Evolutionary conservation across 441 rosid species (phyloP).

Genomic region (Croton setiger): DNA sequence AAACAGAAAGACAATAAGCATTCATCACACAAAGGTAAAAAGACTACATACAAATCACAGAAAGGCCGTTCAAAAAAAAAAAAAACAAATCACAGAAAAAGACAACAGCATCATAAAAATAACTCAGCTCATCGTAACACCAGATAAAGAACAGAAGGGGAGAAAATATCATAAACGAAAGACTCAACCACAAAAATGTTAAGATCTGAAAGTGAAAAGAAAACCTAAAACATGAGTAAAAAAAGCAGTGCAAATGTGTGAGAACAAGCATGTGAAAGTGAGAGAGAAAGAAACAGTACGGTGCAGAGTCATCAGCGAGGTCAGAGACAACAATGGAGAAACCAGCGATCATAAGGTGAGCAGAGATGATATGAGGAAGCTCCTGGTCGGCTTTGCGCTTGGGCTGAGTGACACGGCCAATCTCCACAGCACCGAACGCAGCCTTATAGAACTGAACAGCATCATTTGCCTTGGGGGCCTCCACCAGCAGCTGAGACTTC

Average conservation of each 20-base stretch:
- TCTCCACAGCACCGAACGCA: constrained; percentile 72
- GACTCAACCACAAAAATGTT: background rate
- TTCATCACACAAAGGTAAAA: too few species aligned
- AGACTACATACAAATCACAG: too few species aligned
- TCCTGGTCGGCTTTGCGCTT: constrained; percentile 95
- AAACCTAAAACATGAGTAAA: background rate
- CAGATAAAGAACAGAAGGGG: background rate
- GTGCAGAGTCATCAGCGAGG: constrained; percentile 30
- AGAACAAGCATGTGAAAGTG: background rate
- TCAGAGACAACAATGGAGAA: constrained; percentile 52
- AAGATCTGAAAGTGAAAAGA: background rate
- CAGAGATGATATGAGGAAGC: constrained; percentile 67
- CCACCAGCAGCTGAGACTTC: constrained; percentile 69
- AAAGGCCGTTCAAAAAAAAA: too few species aligned
- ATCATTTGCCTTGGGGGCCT: constrained; percentile 71
- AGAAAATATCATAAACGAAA: background rate
- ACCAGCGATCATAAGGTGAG: constrained; percentile 67
- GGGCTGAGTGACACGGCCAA: constrained; percentile 52
- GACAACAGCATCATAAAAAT: too few species aligned
- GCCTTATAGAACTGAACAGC: constrained; percentile 79
- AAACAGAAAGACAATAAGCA: too few species aligned
- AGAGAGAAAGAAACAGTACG: constrained; percentile 37
- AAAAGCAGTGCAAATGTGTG: background rate
- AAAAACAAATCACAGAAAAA: too few species aligned
- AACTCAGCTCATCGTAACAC: too few species aligned